Base-by-base conservation (phyloP, 805 yeast species). In the Barnettozyma botsteinii region DNA sequence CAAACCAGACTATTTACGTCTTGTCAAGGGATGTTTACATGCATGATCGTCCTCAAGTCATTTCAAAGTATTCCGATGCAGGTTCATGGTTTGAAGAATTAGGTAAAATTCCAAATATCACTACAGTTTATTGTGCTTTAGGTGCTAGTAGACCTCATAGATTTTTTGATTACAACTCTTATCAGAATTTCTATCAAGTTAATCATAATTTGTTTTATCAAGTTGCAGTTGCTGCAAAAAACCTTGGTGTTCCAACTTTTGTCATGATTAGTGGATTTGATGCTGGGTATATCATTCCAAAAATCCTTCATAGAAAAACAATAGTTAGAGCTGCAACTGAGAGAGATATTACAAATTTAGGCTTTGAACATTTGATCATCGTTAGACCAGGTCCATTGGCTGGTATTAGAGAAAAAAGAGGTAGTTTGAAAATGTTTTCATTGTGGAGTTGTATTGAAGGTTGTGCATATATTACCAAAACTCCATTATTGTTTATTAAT, bases 341-440 rank as follows among this genome's bases (percentile, higher is more conserved):
- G 30, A 29, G 37, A 10, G 48, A 47, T 25, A 32, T 47, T 11
- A 28, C 24, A 5, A 29, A 22, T 3, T 24, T 47, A 18, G 29
- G 37, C 3, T 44, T 47, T 32, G 25, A 40, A 14, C 33, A 42
- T 15, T 31, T 44, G 25, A 13, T 44, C 5, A 34, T 47, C 4
- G 12, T 44, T 10, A 41, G 49, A 39, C 47, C 45, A 14, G 51
- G 48, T 29, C 45, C 46, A 8, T 25, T 42, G 37, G 46, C 41
- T 39, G 49, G 50, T 30, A n/a, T 46, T 12, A 39, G 46, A 31
- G 41, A 34, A 15, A 46, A 45, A 15, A 33, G 37, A 28, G 42
- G 40, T n/a, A 32, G 39, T 20, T 29, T 41, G 13, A 41, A 38
- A 15, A 33, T 29, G 32, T 40, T 43, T 18, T 41, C 45, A 1